A percentile compares a stretch with the other conserved stretches of the same genome.
Evolutionary conservation across 1,139 yeast species (phyloP).

Genomic region (Saccharomyces hybrid): DNA sequence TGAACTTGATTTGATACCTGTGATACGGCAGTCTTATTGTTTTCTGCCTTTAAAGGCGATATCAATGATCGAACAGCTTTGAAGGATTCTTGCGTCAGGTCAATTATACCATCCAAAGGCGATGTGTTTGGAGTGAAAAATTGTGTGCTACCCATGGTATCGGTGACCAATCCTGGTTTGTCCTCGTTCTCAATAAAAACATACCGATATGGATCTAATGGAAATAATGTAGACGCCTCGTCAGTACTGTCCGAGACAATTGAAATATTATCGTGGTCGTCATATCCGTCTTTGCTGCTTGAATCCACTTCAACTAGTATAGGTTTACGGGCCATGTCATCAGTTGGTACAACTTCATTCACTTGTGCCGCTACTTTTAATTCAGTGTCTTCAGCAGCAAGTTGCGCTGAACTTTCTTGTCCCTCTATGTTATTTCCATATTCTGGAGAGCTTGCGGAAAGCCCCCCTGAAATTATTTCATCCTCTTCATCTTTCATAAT

Average conservation of each 20-base stretch:
- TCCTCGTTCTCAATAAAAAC: not conserved
- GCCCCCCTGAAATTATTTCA: not conserved
- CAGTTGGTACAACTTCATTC: not conserved
- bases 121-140: constrained; percentile 8
- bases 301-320: not conserved
- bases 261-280: constrained; percentile 4
- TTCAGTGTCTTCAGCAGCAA: constrained; percentile 2
- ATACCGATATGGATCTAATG: constrained; percentile 3
- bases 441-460: not conserved
- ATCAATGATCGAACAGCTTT: constrained; percentile 23
- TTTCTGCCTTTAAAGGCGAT: constrained; percentile 23
- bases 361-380: not conserved
- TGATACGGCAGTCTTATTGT: not conserved
- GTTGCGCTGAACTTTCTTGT: not conserved
- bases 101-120: constrained; percentile 17
- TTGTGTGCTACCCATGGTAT: constrained; percentile 5
- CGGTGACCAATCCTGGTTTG: not conserved
- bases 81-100: constrained; percentile 26
- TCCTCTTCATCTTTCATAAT: not conserved
- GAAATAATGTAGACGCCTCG: constrained; percentile 10
- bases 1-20: constrained; percentile 13
- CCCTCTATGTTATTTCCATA: not conserved
- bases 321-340: not conserved
- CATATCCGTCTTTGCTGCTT: constrained; percentile 3
- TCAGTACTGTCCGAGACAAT: constrained; percentile 17